Conservation (phyloP, 2,329 filamentous ascomycete genomes). For the Botrytis pseudocinerea region DNA sequence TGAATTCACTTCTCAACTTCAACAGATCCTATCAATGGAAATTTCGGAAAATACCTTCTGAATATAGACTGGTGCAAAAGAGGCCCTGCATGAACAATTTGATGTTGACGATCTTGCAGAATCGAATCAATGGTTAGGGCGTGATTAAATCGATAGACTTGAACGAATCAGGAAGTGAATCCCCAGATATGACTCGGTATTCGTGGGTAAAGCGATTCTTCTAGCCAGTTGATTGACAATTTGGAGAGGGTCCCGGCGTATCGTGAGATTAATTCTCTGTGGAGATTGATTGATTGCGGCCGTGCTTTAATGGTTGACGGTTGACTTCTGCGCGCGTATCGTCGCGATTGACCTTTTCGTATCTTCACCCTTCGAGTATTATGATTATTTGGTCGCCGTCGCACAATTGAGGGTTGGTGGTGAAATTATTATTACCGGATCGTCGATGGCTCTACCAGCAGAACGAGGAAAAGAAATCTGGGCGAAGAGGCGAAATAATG, state of each 20-base stretch:
- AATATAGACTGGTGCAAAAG: slow-evolving; percentile 6
- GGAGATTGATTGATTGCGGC: slow-evolving; percentile 16
- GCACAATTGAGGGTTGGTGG: not conserved
- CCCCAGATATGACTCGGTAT: slow-evolving; percentile 1
- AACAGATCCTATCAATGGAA: not conserved
- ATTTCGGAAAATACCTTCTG: not conserved
- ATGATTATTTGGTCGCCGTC: not conserved
- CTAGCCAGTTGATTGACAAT: not conserved
- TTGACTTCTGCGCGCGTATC: slow-evolving; percentile 19
- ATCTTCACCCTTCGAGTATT: slow-evolving; percentile 10
- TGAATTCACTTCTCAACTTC: slow-evolving; percentile 4
- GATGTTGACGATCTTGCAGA: slow-evolving; percentile 6
- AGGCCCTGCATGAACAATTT: slow-evolving; percentile 11
- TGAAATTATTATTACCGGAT: not conserved
- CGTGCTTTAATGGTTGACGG: not conserved
- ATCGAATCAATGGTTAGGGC: not conserved
- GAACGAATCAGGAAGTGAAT: slow-evolving; percentile 5
- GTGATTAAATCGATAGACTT: not conserved
- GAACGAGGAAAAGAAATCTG: not conserved
- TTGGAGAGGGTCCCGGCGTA: slow-evolving; percentile 5
- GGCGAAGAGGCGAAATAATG: not conserved
- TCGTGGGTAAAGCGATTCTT: not conserved
- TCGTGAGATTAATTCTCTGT: slow-evolving; percentile 19
- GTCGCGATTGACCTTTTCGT: slow-evolving; percentile 9
- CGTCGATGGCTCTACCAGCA: slow-evolving; percentile 1